Evolutionary conservation across 2,329 filamentous ascomycete genomes (phyloP).

Genomic region (Aphanocladium album): DNA sequence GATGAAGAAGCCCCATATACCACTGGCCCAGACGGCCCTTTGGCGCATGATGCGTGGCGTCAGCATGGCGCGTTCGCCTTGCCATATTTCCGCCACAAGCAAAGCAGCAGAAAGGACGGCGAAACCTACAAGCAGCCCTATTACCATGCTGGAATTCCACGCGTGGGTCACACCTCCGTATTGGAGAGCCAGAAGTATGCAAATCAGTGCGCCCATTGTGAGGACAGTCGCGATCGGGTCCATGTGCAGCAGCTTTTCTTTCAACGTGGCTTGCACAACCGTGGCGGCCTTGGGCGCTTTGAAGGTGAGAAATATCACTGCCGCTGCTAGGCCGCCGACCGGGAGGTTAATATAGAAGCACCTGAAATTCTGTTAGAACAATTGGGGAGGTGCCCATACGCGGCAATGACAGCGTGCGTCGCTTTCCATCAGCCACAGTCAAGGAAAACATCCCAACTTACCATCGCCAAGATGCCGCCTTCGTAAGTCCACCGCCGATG

Average conservation of each 20-base stretch:
- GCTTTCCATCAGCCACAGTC: background rate
- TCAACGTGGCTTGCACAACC: constrained; percentile 24
- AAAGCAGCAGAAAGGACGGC: constrained; percentile 25
- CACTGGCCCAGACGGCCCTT: constrained; percentile 26
- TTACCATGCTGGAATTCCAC: constrained; percentile 31
- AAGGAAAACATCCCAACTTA: background rate
- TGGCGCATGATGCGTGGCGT: constrained; percentile 28
- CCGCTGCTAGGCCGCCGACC: constrained; percentile 18
- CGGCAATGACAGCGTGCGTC: background rate
- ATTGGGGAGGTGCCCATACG: background rate
- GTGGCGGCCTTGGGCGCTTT: constrained; percentile 27
- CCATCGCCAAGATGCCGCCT: constrained; percentile 23
- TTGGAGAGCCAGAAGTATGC: constrained; percentile 42
- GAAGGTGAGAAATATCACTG: constrained; percentile 26
- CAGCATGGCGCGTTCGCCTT: constrained; percentile 35
- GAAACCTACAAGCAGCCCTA: constrained; percentile 33
- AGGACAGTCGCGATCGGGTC: constrained; percentile 26
- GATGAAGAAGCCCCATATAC: constrained; percentile 31
- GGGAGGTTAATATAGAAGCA: constrained; percentile 25
- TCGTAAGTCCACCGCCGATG: constrained; percentile 24
- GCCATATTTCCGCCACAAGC: constrained; percentile 28
- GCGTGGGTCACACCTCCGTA: constrained; percentile 35
- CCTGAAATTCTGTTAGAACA: background rate
- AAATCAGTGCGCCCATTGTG: constrained; percentile 30
- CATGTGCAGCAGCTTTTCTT: constrained; percentile 35